Evolutionary conservation across 257 asterid genomes (phyloP).

Genomic region (Solanum medicagineum): DNA sequence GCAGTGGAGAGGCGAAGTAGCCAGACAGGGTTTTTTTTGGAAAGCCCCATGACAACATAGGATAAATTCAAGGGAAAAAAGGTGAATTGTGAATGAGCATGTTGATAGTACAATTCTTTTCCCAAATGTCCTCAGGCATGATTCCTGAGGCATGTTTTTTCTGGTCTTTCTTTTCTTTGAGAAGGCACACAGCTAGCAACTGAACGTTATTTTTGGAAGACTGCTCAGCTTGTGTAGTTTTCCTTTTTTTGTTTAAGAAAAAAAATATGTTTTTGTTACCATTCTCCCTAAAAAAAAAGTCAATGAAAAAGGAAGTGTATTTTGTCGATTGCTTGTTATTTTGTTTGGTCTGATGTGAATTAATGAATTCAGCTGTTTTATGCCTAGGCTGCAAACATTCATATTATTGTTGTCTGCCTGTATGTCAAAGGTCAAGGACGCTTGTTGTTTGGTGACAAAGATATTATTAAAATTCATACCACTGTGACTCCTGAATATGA

Average conservation of each 20-base stretch:
- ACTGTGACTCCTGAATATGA: background rate
- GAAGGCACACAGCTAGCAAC: background rate
- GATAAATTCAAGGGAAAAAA: background rate
- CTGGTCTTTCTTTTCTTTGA: background rate
- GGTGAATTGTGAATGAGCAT: background rate
- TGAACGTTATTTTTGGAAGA: background rate
- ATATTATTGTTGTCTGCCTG: background rate
- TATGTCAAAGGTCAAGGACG: background rate
- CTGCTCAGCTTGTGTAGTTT: background rate
- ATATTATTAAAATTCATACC: background rate
- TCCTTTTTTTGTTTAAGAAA: background rate
- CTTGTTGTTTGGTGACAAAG: background rate
- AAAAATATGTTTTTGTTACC: background rate
- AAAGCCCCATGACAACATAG: background rate
- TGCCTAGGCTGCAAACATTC: background rate
- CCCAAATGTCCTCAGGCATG: background rate
- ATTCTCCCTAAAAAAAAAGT: background rate
- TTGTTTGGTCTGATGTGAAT: background rate
- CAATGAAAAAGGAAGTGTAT: background rate
- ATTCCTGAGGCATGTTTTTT: background rate
- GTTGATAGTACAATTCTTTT: background rate
- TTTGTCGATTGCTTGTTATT: background rate
- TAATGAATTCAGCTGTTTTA: background rate
- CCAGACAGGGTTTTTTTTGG: background rate
- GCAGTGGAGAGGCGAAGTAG: background rate